These are phyloP conservation scores for Drechmeria coniospora DNA, from an alignment of 2,329 filamentous ascomycete genomes.

Conservation along the genomic window DNA sequence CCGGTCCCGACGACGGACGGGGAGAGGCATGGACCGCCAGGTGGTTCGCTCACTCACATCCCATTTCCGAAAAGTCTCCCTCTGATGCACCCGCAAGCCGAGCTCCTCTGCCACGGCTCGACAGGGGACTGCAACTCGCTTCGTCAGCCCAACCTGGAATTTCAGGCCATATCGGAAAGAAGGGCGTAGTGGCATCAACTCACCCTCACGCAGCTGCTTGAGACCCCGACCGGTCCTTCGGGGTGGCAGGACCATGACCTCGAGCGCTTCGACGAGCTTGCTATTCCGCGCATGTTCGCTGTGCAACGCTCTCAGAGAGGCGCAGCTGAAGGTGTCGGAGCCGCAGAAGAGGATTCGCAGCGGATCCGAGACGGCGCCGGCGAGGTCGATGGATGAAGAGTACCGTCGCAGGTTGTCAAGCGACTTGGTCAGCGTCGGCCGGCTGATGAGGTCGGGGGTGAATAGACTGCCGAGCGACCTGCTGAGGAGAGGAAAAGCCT, in stretches of 20 bases:
- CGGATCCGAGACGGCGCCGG: slow-evolving; percentile 30
- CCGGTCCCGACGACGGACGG: too few species aligned
- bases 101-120: slow-evolving; percentile 48
- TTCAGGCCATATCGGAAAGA: too few species aligned
- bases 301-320: slow-evolving; percentile 55
- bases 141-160: too few species aligned
- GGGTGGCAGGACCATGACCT: slow-evolving; percentile 69
- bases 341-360: slow-evolving; percentile 87
- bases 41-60: slow-evolving; percentile 31
- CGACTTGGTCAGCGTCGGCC: too few species aligned
- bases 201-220: slow-evolving; percentile 52
- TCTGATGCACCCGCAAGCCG: slow-evolving; percentile 52
- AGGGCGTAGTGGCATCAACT: slow-evolving; percentile 6
- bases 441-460: too few species aligned
- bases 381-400: slow-evolving; percentile 5
- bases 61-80: slow-evolving; percentile 76
- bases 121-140: slow-evolving; percentile 56
- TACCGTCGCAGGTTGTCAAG: slow-evolving; percentile 6
- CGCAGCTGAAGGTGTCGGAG: slow-evolving; percentile 78
- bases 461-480: too few species aligned
- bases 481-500: too few species aligned
- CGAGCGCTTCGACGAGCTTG: slow-evolving; percentile 54
- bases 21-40: too few species aligned
- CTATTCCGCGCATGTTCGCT: slow-evolving; percentile 37
- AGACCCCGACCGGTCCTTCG: slow-evolving; percentile 66